phyloP scores from a whole-genome alignment of 78 protist species.

The Dictyostelium intermedium region DNA sequence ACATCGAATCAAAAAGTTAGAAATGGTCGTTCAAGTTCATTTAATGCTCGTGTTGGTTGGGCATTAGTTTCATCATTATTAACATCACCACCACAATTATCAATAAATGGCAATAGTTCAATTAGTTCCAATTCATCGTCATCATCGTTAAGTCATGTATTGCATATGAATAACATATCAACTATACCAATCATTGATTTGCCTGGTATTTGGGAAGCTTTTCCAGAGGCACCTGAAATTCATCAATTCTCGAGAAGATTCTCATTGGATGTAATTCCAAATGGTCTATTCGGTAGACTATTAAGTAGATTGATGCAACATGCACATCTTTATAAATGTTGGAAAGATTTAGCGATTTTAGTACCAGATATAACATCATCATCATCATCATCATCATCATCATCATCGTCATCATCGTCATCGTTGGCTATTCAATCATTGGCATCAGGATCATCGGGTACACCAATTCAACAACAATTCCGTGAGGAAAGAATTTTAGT shows the following conservation, averaged over 20 bases:
- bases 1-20: slow-evolving; percentile 22
- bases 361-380: neutral
- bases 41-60: slow-evolving; percentile 66
- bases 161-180: neutral
- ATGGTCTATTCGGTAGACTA: slow-evolving; percentile 59
- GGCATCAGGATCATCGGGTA: neutral
- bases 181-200: neutral
- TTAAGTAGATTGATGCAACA: slow-evolving; percentile 44
- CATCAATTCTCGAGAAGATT: slow-evolving; percentile 16
- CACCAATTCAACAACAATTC: neutral
- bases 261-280: slow-evolving; percentile 39
- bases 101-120: neutral
- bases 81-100: neutral
- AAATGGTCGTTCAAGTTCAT: slow-evolving; percentile 62
- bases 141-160: neutral
- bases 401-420: neutral
- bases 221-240: slow-evolving; percentile 23
- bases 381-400: too few relatives aligned
- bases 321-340: slow-evolving; percentile 37
- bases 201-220: slow-evolving; percentile 32
- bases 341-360: slow-evolving; percentile 46
- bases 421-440: neutral
- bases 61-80: slow-evolving; percentile 32
- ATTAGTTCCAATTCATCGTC: neutral
- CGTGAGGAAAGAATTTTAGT: slow-evolving; percentile 39